phyloP scores from a whole-genome alignment of 1,284 basidiomycete genomes.

The Trametes sp. region DNA sequence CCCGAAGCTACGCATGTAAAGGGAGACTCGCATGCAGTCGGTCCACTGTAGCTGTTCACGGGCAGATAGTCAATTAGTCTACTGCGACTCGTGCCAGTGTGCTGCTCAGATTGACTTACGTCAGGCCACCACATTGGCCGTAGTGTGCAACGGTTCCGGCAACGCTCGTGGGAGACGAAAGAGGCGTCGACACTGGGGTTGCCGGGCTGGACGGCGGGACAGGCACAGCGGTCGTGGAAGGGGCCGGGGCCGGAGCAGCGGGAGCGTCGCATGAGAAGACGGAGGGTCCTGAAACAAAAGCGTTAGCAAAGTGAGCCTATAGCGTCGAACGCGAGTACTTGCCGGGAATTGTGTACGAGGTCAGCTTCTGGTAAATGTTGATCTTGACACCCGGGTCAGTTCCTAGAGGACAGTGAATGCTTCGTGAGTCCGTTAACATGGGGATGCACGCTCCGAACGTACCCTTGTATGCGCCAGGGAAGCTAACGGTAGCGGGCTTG shows the following conservation, averaged over 20 bases:
- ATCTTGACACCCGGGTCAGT: slow-evolving; percentile 54
- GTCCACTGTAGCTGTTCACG: slow-evolving; percentile 23
- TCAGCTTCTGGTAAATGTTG: slow-evolving; percentile 52
- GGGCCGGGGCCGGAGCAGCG: slow-evolving; percentile 15
- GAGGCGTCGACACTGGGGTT: slow-evolving; percentile 20
- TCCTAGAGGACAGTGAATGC: slow-evolving; percentile 31
- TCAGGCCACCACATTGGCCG: slow-evolving; percentile 48
- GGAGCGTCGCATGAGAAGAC: slow-evolving; percentile 41
- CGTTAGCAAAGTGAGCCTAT: not conserved
- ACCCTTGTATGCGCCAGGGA: slow-evolving; percentile 57
- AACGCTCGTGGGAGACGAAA: slow-evolving; percentile 30
- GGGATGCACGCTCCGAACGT: slow-evolving; percentile 9
- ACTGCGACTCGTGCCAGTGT: not conserved
- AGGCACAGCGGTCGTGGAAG: slow-evolving; percentile 26
- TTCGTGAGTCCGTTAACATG: not conserved
- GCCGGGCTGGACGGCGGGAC: slow-evolving; percentile 11
- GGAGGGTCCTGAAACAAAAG: slow-evolving; percentile 23
- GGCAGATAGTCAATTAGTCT: not conserved
- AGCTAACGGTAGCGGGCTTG: slow-evolving; percentile 55
- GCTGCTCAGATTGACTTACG: slow-evolving; percentile 35
- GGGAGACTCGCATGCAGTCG: slow-evolving; percentile 26
- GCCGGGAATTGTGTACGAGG: slow-evolving; percentile 53
- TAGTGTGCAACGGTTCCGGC: slow-evolving; percentile 45
- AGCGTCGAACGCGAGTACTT: not conserved
- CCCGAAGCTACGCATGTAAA: slow-evolving; percentile 27